Evolutionary conservation across 2,329 filamentous ascomycete species (phyloP), one percentile per base, ranked within the genome.

Genomic region (Zasmidium citrigriseum): DNA sequence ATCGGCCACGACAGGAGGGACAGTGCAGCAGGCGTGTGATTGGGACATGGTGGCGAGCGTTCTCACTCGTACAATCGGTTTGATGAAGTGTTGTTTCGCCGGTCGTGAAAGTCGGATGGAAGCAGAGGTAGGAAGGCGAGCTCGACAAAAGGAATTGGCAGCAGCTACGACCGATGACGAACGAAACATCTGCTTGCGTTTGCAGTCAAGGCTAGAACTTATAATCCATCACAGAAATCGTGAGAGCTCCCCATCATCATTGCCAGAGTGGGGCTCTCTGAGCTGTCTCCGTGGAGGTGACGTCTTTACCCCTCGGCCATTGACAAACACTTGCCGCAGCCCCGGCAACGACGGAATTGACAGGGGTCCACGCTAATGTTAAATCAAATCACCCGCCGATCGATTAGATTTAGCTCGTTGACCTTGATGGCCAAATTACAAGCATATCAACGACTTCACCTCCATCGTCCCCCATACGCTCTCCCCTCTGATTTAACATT

Each of bases 1-100:
- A 57, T 80, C 75, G 64, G 69, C 68, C 14, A 80, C 74, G 46
- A 81, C 75, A 5, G 79, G 78, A 12, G 81, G 80, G 18, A 81
- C 76, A 63, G 77, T 79, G 73, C 80, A 83, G 73, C 78, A 75
- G 50, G 71, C 71, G 57, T 72, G 67, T 21, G 70, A 72, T 59
- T 72, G 71, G 49, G 67, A 69, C 67, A 70, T 70, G 55, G 59
- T 68, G 57, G 61, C 62, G 49, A 45, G 20, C 25, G 22, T 38
- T 54, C 49, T 46, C 23, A 53, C 44, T 52, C 49, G 54, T 25
- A 54, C 50, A 23, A 34, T 27, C 10, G 45, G 53, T 24, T 25
- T 25, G 45, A 4, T 20, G 21, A 51, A 18, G 24, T 34, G 34
- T 41, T 45, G 29, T 23, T 24, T 25, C 47, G 7, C 47, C n/a